Percentiles rank a stretch among this genome's conserved stretches.
These are phyloP conservation scores for Aspergillus tanneri DNA, from an alignment of 2,329 filamentous ascomycete genomes.

Conservation along the genomic window DNA sequence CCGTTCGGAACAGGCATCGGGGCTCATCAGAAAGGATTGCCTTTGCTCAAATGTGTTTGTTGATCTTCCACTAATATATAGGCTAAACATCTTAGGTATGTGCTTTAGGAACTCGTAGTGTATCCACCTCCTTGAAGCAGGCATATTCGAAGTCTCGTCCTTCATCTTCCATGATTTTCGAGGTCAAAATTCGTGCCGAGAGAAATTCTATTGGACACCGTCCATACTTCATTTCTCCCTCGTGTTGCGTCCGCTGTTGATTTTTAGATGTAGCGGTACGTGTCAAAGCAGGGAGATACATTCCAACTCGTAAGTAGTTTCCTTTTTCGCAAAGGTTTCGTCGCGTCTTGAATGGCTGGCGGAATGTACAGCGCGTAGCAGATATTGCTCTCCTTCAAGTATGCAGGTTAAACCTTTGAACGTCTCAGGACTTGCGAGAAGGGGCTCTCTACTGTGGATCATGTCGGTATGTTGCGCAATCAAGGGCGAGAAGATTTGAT, in stretches of 20 bases:
- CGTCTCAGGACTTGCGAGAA: background rate
- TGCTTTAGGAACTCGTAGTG: background rate
- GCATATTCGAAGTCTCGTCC: constrained; percentile 49
- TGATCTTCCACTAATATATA: too few species aligned
- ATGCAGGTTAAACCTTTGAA: background rate
- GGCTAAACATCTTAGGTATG: too few species aligned
- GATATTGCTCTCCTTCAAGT: background rate
- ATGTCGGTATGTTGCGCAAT: constrained; percentile 7
- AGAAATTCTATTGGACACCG: constrained; percentile 32
- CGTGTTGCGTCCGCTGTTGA: constrained; percentile 44
- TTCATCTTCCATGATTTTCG: constrained; percentile 43
- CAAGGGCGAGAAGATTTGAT: constrained; percentile 2
- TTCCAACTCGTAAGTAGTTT: constrained; percentile 17
- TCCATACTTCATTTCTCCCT: constrained; percentile 36
- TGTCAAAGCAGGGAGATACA: constrained; percentile 49
- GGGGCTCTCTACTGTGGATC: constrained; percentile 3
- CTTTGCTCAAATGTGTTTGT: too few species aligned
- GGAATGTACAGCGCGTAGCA: constrained; percentile 7
- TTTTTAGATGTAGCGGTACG: constrained; percentile 37
- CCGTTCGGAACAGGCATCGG: background rate
- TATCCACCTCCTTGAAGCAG: constrained; percentile 12
- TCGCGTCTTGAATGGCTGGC: background rate
- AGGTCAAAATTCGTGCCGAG: constrained; percentile 49
- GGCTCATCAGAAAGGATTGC: too few species aligned
- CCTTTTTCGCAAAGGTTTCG: background rate